Percentiles rank a stretch among this genome's conserved stretches.
These are phyloP conservation scores for Neurospora pannonica DNA, from an alignment of 495 filamentous ascomycete species.

Conservation along the genomic window DNA sequence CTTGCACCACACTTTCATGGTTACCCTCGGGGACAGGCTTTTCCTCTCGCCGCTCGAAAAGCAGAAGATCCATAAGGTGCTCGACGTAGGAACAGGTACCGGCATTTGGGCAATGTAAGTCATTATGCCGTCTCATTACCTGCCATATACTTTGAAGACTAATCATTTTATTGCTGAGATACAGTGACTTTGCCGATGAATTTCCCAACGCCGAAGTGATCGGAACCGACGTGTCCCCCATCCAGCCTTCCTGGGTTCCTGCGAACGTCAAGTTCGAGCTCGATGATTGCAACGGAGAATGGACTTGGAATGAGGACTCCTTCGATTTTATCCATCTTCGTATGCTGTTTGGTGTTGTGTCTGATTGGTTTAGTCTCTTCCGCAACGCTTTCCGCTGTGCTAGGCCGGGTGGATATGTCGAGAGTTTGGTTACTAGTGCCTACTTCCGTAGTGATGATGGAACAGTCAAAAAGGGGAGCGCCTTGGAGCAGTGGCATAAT, in stretches of 20 bases:
- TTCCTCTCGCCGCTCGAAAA: conserved; percentile 43
- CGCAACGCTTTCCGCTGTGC: conserved; percentile 22
- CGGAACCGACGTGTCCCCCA: conserved; percentile 42
- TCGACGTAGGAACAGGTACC: conserved; percentile 52
- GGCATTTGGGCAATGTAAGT: background rate
- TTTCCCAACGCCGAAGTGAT: conserved; percentile 39
- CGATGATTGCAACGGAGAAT: conserved; percentile 38
- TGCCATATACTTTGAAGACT: background rate
- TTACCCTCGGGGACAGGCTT: conserved; percentile 26
- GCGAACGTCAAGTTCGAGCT: conserved; percentile 39
- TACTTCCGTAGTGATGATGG: background rate
- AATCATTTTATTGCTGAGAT: background rate
- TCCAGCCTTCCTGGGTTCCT: conserved; percentile 31
- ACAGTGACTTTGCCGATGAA: conserved; percentile 42
- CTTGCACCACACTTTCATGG: conserved; percentile 17
- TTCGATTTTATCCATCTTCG: conserved; percentile 54
- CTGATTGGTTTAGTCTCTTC: conserved; percentile 37
- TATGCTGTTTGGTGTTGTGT: conserved; percentile 35
- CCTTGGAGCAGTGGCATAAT: background rate
- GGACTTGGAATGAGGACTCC: conserved; percentile 31
- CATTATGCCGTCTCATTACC: background rate
- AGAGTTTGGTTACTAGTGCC: background rate
- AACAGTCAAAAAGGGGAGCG: background rate
- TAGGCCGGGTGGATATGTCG: conserved; percentile 1
- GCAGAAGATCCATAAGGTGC: conserved; percentile 34